These are phyloP conservation scores for Mollisiaceae sp. DNA, from an alignment of 2,329 filamentous ascomycete genomes.

Conservation along the genomic window DNA sequence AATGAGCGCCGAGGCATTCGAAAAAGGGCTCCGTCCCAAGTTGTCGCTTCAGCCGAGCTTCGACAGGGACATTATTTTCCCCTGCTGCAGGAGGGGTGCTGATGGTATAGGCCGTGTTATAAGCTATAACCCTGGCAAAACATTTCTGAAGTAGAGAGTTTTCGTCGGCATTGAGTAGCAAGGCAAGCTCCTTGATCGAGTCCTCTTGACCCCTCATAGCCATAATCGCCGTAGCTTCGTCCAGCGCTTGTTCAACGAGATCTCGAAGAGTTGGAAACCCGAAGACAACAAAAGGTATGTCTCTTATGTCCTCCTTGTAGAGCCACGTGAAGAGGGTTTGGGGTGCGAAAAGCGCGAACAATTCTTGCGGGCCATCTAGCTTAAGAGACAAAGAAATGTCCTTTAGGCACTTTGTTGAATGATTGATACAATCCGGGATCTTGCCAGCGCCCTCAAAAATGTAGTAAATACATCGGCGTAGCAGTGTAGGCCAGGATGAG, in stretches of 20 bases:
- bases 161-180: slow-evolving; percentile 58
- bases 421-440: slow-evolving; percentile 65
- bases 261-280: slow-evolving; percentile 72
- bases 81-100: slow-evolving; percentile 49
- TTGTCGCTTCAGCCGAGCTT: slow-evolving; percentile 69
- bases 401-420: slow-evolving; percentile 75
- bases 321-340: slow-evolving; percentile 94
- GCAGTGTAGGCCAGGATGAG: slow-evolving; percentile 81
- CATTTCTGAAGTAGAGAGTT: slow-evolving; percentile 65
- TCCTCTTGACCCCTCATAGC: slow-evolving; percentile 79
- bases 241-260: slow-evolving; percentile 72
- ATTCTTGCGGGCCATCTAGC: slow-evolving; percentile 67
- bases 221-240: slow-evolving; percentile 80
- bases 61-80: slow-evolving; percentile 58
- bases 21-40: slow-evolving; percentile 71
- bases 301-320: slow-evolving; percentile 65
- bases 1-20: slow-evolving; percentile 67
- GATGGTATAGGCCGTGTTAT: slow-evolving; percentile 81
- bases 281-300: slow-evolving; percentile 86
- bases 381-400: slow-evolving; percentile 69
- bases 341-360: slow-evolving; percentile 85
- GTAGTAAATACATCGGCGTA: slow-evolving; percentile 87
- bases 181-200: slow-evolving; percentile 64
- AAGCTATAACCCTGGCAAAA: slow-evolving; percentile 82
- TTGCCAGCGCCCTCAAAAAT: slow-evolving; percentile 90